Evolutionary conservation across 2,329 filamentous ascomycete genomes (phyloP).

Genomic region (Mycosphaerelloides madeirae): DNA sequence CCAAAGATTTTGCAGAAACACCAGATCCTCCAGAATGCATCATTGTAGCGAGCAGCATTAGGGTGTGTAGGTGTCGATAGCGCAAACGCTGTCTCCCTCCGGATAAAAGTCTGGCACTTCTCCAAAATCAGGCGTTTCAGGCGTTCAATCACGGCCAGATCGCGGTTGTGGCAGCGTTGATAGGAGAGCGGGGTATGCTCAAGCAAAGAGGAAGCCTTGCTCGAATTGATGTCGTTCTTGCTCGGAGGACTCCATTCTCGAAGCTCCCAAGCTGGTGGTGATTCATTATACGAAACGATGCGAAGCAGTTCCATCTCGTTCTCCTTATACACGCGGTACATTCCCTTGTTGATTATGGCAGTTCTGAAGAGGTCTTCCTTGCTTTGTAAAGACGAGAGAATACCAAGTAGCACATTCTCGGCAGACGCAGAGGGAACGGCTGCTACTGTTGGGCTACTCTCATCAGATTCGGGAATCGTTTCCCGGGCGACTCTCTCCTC

Average conservation of each 20-base stretch:
- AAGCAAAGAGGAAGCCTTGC: slow-evolving; percentile 32
- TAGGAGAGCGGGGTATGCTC: slow-evolving; percentile 53
- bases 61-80: slow-evolving; percentile 45
- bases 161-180: slow-evolving; percentile 47
- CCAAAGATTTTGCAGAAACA: slow-evolving; percentile 63
- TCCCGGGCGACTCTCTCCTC: neutral
- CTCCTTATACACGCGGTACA: slow-evolving; percentile 55
- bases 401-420: slow-evolving; percentile 49
- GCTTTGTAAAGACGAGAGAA: slow-evolving; percentile 46
- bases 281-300: slow-evolving; percentile 48
- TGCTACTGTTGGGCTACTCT: neutral
- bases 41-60: slow-evolving; percentile 50
- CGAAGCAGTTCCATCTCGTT: slow-evolving; percentile 54
- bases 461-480: slow-evolving; percentile 2
- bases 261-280: slow-evolving; percentile 56
- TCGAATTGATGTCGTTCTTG: slow-evolving; percentile 38
- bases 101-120: slow-evolving; percentile 53
- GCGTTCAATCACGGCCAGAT: slow-evolving; percentile 50
- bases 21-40: slow-evolving; percentile 63
- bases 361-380: slow-evolving; percentile 54
- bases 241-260: slow-evolving; percentile 54
- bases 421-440: slow-evolving; percentile 28
- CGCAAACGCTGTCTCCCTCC: slow-evolving; percentile 52
- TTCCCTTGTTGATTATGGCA: slow-evolving; percentile 51
- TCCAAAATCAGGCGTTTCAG: slow-evolving; percentile 55